Conservation (phyloP, 169 alveolate species). For the Plasmodium cynomolgi region DNA sequence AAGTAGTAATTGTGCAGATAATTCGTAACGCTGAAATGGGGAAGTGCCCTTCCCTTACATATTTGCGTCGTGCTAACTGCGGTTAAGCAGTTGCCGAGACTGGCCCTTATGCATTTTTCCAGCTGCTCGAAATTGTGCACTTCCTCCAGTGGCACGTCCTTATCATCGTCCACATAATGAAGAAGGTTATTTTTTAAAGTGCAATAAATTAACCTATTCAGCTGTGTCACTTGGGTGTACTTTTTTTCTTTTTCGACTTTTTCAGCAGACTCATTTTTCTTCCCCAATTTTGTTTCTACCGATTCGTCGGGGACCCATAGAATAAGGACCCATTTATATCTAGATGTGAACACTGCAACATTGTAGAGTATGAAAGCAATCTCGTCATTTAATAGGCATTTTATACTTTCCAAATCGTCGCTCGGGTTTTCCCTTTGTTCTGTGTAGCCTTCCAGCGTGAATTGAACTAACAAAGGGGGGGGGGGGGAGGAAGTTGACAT, state of each 20-base stretch:
- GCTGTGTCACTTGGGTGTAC: neutral
- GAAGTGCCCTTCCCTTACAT: neutral
- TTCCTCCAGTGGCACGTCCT: slow-evolving; percentile 4
- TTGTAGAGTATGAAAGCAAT: slow-evolving; percentile 19
- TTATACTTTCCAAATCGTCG: slow-evolving; percentile 37
- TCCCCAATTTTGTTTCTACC: neutral
- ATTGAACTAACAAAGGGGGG: slow-evolving; percentile 27
- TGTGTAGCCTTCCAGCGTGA: slow-evolving; percentile 23
- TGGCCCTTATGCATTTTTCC: slow-evolving; percentile 36
- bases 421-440: slow-evolving; percentile 5
- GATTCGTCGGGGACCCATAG: slow-evolving; percentile 51
- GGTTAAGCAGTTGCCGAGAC: neutral
- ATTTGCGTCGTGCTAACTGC: neutral
- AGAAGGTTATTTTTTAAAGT: slow-evolving; percentile 38
- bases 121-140: slow-evolving; percentile 21
- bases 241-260: slow-evolving; percentile 3
- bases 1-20: neutral
- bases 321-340: slow-evolving; percentile 33
- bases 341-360: neutral
- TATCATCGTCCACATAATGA: slow-evolving; percentile 5
- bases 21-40: neutral
- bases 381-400: slow-evolving; percentile 8
- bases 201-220: slow-evolving; percentile 31
- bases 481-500: neutral
- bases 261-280: neutral